Percentiles rank a stretch among this genome's conserved stretches.
Evolutionary conservation across 305 asterid species (phyloP).

Genomic region (Coffea humblotiana): DNA sequence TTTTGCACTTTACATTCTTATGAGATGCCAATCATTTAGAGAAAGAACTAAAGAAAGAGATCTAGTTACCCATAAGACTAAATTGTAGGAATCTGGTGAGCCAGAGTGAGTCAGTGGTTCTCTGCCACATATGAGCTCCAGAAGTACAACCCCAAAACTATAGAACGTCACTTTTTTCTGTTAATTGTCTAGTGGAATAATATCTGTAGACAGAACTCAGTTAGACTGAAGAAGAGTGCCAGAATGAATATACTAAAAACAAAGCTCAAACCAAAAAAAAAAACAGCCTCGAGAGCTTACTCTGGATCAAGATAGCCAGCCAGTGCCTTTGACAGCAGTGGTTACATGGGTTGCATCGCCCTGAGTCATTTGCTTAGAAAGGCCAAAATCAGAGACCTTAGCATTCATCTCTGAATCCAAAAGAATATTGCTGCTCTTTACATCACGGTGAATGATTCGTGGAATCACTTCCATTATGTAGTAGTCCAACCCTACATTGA

Average conservation of each 20-base stretch:
- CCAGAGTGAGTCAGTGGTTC: conserved; percentile 86
- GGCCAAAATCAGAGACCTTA: conserved; percentile 90
- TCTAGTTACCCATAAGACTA: conserved; percentile 76
- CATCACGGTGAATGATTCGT: conserved; percentile 84
- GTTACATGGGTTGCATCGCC: conserved; percentile 86
- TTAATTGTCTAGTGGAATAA: conserved; percentile 79
- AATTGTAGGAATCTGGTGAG: conserved; percentile 87
- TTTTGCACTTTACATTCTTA: not conserved
- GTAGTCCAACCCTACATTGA: conserved; percentile 57
- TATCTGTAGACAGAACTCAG: conserved; percentile 46
- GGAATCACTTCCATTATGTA: conserved; percentile 81
- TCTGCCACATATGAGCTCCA: conserved; percentile 93
- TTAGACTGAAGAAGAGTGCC: not conserved
- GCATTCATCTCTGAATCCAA: conserved; percentile 86
- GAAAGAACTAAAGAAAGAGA: not conserved
- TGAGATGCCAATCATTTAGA: not conserved
- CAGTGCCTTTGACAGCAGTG: conserved; percentile 88
- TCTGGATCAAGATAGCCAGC: conserved; percentile 99
- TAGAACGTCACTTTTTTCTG: conserved; percentile 91
- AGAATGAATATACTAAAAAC: too few relatives aligned
- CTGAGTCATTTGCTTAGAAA: conserved; percentile 77
- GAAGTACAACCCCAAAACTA: conserved; percentile 91
- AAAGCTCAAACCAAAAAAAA: not conserved
- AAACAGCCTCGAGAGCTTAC: conserved; percentile 34
- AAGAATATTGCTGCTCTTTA: conserved; percentile 90